Evolutionary conservation across 1,284 basidiomycete species (phyloP).

Genomic region (Veloporphyrellus conicus): DNA sequence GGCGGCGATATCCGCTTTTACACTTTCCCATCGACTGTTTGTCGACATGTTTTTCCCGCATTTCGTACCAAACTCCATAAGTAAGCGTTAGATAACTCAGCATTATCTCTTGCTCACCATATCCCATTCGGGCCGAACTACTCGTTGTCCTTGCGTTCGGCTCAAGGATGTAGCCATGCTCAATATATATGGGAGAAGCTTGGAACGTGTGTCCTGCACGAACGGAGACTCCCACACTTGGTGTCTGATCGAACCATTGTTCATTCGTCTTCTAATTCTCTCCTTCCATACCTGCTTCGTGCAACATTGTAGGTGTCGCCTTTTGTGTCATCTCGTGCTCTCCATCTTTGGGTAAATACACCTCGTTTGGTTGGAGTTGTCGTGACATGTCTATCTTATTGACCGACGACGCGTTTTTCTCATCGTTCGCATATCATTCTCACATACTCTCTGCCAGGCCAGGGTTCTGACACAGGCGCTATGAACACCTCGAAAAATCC

Average conservation of each 20-base stretch:
- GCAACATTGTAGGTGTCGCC: neutral
- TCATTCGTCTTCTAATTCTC: neutral
- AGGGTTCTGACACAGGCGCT: neutral
- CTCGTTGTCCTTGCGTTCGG: slow-evolving; percentile 1
- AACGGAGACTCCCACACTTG: neutral
- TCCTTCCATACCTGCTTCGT: too few species aligned
- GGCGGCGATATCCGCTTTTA: neutral
- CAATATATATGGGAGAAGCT: slow-evolving; percentile 9
- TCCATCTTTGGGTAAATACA: neutral
- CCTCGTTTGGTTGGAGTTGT: neutral
- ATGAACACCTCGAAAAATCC: slow-evolving; percentile 7
- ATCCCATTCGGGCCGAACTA: neutral
- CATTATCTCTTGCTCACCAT: neutral
- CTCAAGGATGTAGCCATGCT: slow-evolving; percentile 12
- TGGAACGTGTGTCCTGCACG: neutral
- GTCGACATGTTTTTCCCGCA: neutral
- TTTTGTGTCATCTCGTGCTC: too few species aligned
- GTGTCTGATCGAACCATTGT: neutral
- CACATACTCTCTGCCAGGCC: neutral
- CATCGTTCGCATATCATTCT: neutral
- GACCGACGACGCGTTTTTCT: neutral
- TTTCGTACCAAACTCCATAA: neutral
- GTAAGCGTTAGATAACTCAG: slow-evolving; percentile 1
- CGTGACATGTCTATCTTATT: neutral
- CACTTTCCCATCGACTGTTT: neutral